phyloP scores from a whole-genome alignment of 2,329 filamentous ascomycete species.

The Venturia pyrina region DNA sequence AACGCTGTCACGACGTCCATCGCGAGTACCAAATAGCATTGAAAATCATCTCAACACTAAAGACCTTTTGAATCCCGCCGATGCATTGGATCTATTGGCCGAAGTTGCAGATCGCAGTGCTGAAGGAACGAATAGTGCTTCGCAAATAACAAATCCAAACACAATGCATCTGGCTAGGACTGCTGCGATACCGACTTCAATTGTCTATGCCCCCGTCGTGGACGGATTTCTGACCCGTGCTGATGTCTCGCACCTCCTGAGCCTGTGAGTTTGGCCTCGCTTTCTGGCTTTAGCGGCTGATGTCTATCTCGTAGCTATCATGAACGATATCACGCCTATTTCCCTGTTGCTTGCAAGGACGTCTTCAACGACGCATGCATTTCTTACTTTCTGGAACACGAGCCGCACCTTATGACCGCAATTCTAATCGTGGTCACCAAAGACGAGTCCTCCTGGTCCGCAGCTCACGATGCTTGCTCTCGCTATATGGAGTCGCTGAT shows the following conservation, averaged over 20 bases:
- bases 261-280: neutral
- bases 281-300: neutral
- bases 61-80: neutral
- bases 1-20: neutral
- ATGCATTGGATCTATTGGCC: neutral
- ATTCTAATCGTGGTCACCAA: constrained; percentile 63
- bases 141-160: neutral
- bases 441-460: constrained; percentile 54
- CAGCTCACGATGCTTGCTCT: constrained; percentile 56
- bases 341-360: constrained; percentile 54
- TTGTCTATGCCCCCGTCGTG: neutral
- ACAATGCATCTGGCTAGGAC: neutral
- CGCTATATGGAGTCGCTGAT: constrained; percentile 61
- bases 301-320: constrained; percentile 43
- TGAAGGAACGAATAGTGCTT: neutral
- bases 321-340: constrained; percentile 58
- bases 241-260: neutral
- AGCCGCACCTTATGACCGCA: constrained; percentile 59
- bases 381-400: constrained; percentile 46
- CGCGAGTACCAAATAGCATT: neutral
- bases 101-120: neutral
- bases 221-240: neutral
- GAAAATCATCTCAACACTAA: neutral
- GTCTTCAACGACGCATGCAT: constrained; percentile 47
- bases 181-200: neutral